Conservation (phyloP, 2,329 filamentous ascomycete species). For the Paecilomyces dactylethromorphus region DNA sequence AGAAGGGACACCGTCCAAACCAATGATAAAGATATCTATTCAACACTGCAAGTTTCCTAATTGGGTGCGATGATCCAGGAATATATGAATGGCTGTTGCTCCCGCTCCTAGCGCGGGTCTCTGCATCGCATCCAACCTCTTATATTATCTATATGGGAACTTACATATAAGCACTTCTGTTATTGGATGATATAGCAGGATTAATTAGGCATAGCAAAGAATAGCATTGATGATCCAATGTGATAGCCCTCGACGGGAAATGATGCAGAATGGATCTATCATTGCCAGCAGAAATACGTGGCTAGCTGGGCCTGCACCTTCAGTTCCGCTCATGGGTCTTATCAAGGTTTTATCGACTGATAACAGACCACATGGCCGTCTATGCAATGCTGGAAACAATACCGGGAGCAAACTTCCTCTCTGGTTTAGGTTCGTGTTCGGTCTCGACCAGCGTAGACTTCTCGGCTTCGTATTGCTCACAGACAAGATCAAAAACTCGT, state of each 20-base stretch:
- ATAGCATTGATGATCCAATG: background rate
- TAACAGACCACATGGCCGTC: background rate
- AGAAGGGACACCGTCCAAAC: background rate
- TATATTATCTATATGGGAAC: background rate
- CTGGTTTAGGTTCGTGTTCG: background rate
- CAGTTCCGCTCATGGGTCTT: background rate
- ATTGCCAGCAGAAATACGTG: background rate
- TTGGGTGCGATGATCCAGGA: slow-evolving; percentile 17
- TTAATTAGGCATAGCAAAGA: background rate
- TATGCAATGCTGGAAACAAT: slow-evolving; percentile 4
- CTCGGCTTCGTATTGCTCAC: slow-evolving; percentile 36
- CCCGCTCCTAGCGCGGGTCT: background rate
- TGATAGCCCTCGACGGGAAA: background rate
- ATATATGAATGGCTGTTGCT: background rate
- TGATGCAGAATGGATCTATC: background rate
- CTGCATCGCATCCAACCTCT: background rate
- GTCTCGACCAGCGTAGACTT: slow-evolving; percentile 12
- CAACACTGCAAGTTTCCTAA: slow-evolving; percentile 11
- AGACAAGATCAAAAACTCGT: slow-evolving; percentile 40
- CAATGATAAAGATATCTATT: background rate
- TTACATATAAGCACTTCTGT: background rate
- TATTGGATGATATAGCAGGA: background rate
- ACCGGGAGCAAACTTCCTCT: slow-evolving; percentile 3
- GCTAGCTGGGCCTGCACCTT: background rate
- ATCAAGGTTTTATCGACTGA: background rate